Evolutionary conservation across 495 filamentous ascomycete species (phyloP).

Genomic region (Glonium stellatum): DNA sequence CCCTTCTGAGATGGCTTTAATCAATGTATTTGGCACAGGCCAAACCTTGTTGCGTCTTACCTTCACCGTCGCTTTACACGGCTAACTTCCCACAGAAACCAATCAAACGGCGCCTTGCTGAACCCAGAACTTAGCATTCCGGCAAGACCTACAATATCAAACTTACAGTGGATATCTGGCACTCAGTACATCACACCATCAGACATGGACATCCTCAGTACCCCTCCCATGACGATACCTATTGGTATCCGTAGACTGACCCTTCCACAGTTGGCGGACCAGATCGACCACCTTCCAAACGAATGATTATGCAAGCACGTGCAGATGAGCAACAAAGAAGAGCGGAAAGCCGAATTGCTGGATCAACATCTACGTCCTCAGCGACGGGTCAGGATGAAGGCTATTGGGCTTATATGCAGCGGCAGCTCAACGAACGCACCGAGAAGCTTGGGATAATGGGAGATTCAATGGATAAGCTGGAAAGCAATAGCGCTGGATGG

Average conservation of each 20-base stretch:
- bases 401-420: conserved; percentile 65
- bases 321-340: conserved; percentile 52
- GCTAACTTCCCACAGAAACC: conserved; percentile 40
- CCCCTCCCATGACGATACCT: conserved; percentile 16
- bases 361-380: conserved; percentile 26
- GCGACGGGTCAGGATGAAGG: conserved; percentile 42
- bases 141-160: conserved; percentile 87
- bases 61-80: conserved; percentile 21
- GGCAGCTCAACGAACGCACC: conserved; percentile 81
- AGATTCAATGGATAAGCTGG: conserved; percentile 73
- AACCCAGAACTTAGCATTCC: conserved; percentile 67
- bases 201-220: conserved; percentile 82
- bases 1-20: conserved; percentile 71
- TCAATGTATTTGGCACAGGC: conserved; percentile 75
- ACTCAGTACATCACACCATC: conserved; percentile 83
- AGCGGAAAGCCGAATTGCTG: conserved; percentile 41
- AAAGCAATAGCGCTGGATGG: conserved; percentile 73
- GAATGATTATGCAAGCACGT: conserved; percentile 61
- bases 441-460: conserved; percentile 75
- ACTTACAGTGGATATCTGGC: conserved; percentile 91
- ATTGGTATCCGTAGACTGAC: background rate
- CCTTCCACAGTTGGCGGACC: conserved; percentile 64
- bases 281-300: conserved; percentile 73
- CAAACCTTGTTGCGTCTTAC: conserved; percentile 40
- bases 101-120: conserved; percentile 63